Conservation (phyloP, 805 yeast genomes). For the Starmerella geochares region DNA sequence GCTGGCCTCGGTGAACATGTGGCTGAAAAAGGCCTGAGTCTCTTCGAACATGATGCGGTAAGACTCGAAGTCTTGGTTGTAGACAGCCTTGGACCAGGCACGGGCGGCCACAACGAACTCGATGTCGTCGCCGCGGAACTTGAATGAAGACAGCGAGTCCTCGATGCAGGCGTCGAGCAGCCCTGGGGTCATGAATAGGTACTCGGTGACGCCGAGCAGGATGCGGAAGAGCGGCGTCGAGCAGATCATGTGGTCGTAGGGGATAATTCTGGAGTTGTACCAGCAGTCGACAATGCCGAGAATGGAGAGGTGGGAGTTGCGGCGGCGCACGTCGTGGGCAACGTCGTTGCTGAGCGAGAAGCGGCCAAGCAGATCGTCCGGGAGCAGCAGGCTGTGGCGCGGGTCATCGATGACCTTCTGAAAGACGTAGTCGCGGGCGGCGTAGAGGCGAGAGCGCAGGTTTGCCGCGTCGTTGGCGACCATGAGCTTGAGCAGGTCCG, state of each 20-base stretch:
- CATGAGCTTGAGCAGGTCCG: conserved; percentile 76
- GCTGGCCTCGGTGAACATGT: conserved; percentile 82
- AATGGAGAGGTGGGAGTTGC: conserved; percentile 82
- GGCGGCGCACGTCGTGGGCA: conserved; percentile 40
- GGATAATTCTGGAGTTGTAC: conserved; percentile 73
- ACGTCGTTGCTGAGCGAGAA: conserved; percentile 67
- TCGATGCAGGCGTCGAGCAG: conserved; percentile 69
- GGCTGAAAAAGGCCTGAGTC: conserved; percentile 74
- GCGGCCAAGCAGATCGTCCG: conserved; percentile 73
- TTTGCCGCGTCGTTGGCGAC: conserved; percentile 54
- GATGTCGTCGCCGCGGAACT: conserved; percentile 78
- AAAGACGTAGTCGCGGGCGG: conserved; percentile 70
- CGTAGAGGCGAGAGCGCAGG: conserved; percentile 45
- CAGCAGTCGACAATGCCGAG: conserved; percentile 91
- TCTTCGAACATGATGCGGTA: conserved; percentile 65
- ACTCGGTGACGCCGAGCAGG: conserved; percentile 88
- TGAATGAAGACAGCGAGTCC: conserved; percentile 54
- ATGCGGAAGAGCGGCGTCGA: conserved; percentile 90
- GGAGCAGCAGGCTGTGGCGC: conserved; percentile 48
- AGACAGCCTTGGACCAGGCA: conserved; percentile 72
- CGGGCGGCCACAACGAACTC: conserved; percentile 89
- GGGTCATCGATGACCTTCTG: conserved; percentile 43
- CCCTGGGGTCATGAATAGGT: conserved; percentile 74
- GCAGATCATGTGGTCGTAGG: conserved; percentile 94
- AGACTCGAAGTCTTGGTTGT: conserved; percentile 60